Conservation (phyloP, 495 filamentous ascomycete species). For the Aspergillus olivimuriae region DNA sequence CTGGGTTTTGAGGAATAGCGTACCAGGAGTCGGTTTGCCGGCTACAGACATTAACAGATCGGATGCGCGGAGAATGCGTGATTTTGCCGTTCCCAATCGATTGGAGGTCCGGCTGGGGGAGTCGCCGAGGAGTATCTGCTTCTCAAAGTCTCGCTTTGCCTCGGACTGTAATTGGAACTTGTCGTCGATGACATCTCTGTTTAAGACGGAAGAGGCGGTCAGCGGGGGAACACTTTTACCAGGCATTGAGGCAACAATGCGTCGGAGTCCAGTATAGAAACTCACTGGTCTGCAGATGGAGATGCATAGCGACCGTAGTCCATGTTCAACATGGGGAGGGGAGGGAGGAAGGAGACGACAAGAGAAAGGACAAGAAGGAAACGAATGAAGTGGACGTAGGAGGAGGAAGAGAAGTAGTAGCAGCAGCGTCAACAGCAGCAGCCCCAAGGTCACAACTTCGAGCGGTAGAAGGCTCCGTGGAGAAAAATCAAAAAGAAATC, state of each 20-base stretch:
- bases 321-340: slow-evolving; percentile 1
- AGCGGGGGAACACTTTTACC: neutral
- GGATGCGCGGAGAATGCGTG: slow-evolving; percentile 16
- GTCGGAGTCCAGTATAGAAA: neutral
- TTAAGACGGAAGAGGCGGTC: neutral
- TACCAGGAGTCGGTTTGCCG: slow-evolving; percentile 17
- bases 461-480: neutral
- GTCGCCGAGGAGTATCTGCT: slow-evolving; percentile 12
- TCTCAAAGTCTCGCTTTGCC: slow-evolving; percentile 12
- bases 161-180: slow-evolving; percentile 5
- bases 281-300: slow-evolving; percentile 12
- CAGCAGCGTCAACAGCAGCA: no score
- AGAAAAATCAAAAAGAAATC: slow-evolving; percentile 11
- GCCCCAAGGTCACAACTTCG: neutral
- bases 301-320: slow-evolving; percentile 6
- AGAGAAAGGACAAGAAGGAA: neutral
- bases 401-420: neutral
- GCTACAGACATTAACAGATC: slow-evolving; percentile 19
- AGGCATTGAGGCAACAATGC: neutral
- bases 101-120: slow-evolving; percentile 9
- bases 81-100: slow-evolving; percentile 10
- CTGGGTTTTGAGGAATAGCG: no score
- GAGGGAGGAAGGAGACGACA: neutral
- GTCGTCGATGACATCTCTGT: slow-evolving; percentile 7
- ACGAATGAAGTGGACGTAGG: neutral